Percentiles rank a stretch among this genome's conserved stretches.
Evolutionary conservation across 305 asterid genomes (phyloP).

Genomic region (Fraxinus angustifolia): DNA sequence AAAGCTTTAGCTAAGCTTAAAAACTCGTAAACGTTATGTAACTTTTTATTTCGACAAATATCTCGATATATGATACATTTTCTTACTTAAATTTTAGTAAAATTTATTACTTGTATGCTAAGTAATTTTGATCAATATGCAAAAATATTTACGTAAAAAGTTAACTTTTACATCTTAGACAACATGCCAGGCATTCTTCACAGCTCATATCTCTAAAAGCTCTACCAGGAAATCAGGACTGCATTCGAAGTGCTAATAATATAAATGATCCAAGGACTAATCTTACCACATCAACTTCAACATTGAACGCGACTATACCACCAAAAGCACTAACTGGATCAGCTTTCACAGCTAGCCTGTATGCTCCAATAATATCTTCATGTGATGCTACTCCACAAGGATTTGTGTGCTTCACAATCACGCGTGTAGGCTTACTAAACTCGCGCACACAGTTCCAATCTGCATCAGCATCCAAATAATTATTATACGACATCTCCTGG

Average conservation of each 20-base stretch:
- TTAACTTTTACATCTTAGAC: not conserved
- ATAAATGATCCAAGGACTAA: slow-evolving; percentile 15
- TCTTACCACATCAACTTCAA: slow-evolving; percentile 89
- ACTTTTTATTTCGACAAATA: not conserved
- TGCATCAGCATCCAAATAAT: slow-evolving; percentile 91
- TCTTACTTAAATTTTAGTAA: not conserved
- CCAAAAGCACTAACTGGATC: slow-evolving; percentile 98
- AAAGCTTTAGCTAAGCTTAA: not conserved
- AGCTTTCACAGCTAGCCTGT: slow-evolving; percentile 88
- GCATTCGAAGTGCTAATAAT: not conserved
- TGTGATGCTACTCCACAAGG: slow-evolving; percentile 99
- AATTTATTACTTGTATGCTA: not conserved
- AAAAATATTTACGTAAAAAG: not conserved
- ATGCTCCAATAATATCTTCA: slow-evolving; percentile 74
- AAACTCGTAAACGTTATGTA: not conserved
- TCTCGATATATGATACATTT: not conserved
- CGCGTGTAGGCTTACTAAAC: slow-evolving; percentile 85
- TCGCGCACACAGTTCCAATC: slow-evolving; percentile 98
- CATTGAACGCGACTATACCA: slow-evolving; percentile 95
- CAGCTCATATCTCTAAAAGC: slow-evolving; percentile 8
- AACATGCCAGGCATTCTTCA: not conserved
- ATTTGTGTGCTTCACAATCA: slow-evolving; percentile 88
- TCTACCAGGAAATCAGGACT: not conserved
- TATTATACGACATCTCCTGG: slow-evolving; percentile 97
- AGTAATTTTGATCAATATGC: not conserved